These are phyloP conservation scores for Podaxis rugospora DNA, from an alignment of 768 basidiomycete genomes.

Conservation along the genomic window DNA sequence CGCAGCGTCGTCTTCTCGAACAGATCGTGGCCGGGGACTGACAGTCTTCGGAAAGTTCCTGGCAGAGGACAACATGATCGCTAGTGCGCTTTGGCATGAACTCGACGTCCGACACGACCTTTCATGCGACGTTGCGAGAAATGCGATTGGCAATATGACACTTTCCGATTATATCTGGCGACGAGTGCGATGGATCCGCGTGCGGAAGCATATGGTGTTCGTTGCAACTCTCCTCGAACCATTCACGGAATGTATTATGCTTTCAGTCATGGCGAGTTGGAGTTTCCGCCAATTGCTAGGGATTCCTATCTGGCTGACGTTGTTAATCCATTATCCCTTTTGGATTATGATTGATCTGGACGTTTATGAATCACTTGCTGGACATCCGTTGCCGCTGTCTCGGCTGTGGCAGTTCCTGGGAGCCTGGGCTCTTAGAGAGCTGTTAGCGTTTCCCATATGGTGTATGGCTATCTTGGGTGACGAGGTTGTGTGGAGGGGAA, in stretches of 20 bases:
- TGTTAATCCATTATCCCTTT: conserved; percentile 52
- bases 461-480: conserved; percentile 75
- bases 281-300: conserved; percentile 48
- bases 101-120: conserved; percentile 83
- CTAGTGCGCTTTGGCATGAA: conserved; percentile 89
- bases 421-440: conserved; percentile 80
- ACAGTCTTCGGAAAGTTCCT: conserved; percentile 82
- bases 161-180: conserved; percentile 83
- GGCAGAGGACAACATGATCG: conserved; percentile 99
- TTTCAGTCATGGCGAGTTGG: conserved; percentile 59
- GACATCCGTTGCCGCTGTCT: conserved; percentile 49
- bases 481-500: conserved; percentile 86
- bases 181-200: conserved; percentile 94
- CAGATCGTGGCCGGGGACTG: conserved; percentile 44
- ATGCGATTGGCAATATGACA: conserved; percentile 86
- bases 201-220: conserved; percentile 90
- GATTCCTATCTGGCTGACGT: conserved; percentile 49
- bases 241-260: conserved; percentile 81
- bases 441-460: conserved; percentile 87
- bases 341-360: conserved; percentile 84
- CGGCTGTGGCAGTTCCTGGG: conserved; percentile 56
- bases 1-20: background rate
- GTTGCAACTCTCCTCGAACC: conserved; percentile 87
- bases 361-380: conserved; percentile 74
- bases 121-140: conserved; percentile 86